Evolutionary conservation across 2,329 filamentous ascomycete species (phyloP), one percentile per base, ranked within the genome.

Genomic region (Aspergillus fischeri): DNA sequence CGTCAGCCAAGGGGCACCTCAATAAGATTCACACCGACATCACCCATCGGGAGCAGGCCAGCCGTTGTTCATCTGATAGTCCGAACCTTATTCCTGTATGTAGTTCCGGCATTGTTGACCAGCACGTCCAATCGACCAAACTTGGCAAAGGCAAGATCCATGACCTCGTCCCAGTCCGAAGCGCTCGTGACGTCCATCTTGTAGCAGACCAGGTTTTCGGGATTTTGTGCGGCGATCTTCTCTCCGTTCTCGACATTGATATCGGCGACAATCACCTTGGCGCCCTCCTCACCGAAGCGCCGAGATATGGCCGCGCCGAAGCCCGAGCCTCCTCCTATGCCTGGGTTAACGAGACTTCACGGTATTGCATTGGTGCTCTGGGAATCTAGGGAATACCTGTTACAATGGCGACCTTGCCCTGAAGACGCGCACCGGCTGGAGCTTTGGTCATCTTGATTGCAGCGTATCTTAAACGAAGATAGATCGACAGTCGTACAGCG

Each of bases 91-190:
- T 76, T 76, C 53, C 66, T 66, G 66, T 73, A 75, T 17, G 67
- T 68, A 17, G 70, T 75, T 11, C 79, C 79, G 7, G 78, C 78
- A 67, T 80, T 80, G 57, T 80, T 80, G 45, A 80, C 71, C 51
- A 81, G 61, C 17, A 78, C 68, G 65, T 80, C 75, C 52, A 81
- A 60, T 24, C 67, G 62, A 1, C 72, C 71, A 32, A 69, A 68
- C 45, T 66, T 67, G 4, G 65, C 52, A 27, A 77, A 63, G 0
- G 68, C 64, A 28, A 68, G 20, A 3, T 71, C 66, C n/a, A 72
- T 59, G 7, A 70, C 63, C 1, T 61, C 56, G 32, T 65, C 67
- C 75, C 74, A 76, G 49, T 75, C 72, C 1, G 57, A 56, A 6
- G 57, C 62, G 5, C 66, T 69, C 29, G 71, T 73, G 2, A 75